These are phyloP conservation scores for Monosporozyma siamensis DNA, from an alignment of 805 yeast species.

Conservation along the genomic window DNA sequence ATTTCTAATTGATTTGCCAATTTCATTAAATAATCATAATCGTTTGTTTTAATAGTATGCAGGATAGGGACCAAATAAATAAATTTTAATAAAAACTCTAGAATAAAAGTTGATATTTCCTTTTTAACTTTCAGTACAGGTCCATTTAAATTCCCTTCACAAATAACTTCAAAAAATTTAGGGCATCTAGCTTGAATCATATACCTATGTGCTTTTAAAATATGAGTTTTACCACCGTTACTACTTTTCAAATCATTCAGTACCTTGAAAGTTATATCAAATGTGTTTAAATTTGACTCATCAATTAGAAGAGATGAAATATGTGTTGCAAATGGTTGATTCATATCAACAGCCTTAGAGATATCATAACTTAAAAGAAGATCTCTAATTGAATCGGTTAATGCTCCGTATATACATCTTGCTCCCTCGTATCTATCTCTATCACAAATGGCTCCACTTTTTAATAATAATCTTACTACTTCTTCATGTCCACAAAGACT, in stretches of 20 bases:
- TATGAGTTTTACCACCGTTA: background rate
- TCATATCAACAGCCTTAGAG: slow-evolving; percentile 55
- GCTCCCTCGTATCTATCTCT: slow-evolving; percentile 78
- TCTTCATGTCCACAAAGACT: slow-evolving; percentile 65
- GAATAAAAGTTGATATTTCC: slow-evolving; percentile 5
- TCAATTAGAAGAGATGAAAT: slow-evolving; percentile 36
- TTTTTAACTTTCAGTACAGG: background rate
- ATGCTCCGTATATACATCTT: slow-evolving; percentile 68
- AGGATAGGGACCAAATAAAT: slow-evolving; percentile 34
- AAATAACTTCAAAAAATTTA: slow-evolving; percentile 22
- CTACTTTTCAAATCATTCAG: background rate
- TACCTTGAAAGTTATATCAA: background rate
- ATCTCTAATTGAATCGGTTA: slow-evolving; percentile 55
- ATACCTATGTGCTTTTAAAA: slow-evolving; percentile 32
- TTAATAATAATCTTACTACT: slow-evolving; percentile 51
- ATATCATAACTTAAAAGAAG: slow-evolving; percentile 52
- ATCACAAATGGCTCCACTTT: slow-evolving; percentile 68
- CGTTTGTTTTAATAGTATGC: slow-evolving; percentile 29
- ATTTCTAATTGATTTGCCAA: slow-evolving; percentile 32
- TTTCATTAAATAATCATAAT: slow-evolving; percentile 23
- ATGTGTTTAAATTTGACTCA: slow-evolving; percentile 12
- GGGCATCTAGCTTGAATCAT: slow-evolving; percentile 33
- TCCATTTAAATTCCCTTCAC: background rate
- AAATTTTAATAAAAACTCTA: slow-evolving; percentile 25
- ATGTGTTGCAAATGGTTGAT: slow-evolving; percentile 68